Evolutionary conservation across 2,329 filamentous ascomycete genomes (phyloP).

Genomic region (Ophiostoma tasmaniense): DNA sequence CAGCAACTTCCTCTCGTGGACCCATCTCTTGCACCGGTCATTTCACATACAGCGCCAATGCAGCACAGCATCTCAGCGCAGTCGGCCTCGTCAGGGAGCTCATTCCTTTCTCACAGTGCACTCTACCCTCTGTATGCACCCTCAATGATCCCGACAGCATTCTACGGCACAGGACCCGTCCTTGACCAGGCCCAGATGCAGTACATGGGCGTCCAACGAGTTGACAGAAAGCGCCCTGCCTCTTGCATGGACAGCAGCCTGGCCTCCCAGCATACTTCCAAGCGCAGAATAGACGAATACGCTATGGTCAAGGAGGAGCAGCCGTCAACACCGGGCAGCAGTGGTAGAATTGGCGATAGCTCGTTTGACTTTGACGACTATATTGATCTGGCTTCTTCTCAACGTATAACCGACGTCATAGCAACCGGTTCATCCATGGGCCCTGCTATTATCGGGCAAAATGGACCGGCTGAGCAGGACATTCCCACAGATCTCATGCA

Average conservation of each 20-base stretch:
- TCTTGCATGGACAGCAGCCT: not conserved
- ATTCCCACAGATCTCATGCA: not conserved
- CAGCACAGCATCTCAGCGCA: slow-evolving; percentile 1
- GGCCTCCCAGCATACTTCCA: not conserved
- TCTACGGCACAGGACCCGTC: not conserved
- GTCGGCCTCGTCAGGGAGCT: not conserved
- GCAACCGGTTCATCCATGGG: not conserved
- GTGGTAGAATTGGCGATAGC: not conserved
- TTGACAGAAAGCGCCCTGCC: not conserved
- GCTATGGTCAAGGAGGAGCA: not conserved
- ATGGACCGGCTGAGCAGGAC: not conserved
- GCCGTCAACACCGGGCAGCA: not conserved
- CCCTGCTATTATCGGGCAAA: not conserved
- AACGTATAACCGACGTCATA: not conserved
- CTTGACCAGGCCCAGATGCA: not conserved
- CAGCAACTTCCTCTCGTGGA: not conserved
- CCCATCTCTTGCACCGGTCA: not conserved
- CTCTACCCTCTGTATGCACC: slow-evolving; percentile 8
- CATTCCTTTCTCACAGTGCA: slow-evolving; percentile 1
- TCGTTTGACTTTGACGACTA: slow-evolving; percentile 7
- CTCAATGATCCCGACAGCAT: not conserved
- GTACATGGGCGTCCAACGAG: not conserved
- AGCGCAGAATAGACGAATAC: not conserved
- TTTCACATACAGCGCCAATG: not conserved
- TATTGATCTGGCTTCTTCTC: not conserved